A percentile compares a stretch with the other conserved stretches of the same genome.
Evolutionary conservation across 352 stramenopile genomes (phyloP).

Genomic region (Elongisporangium anandrum): DNA sequence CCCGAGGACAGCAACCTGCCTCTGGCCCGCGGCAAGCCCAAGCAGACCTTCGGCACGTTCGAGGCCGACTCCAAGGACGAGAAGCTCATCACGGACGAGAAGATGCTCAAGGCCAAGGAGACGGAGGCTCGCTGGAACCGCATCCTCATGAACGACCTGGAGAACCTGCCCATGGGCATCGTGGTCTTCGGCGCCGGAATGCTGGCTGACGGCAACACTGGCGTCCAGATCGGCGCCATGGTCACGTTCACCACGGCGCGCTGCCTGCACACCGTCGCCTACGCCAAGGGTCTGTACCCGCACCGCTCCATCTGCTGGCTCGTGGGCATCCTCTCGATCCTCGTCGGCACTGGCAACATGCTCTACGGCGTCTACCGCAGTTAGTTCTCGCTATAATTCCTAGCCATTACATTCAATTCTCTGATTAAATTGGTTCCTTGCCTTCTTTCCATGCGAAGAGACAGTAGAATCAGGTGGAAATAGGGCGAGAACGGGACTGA

Average conservation of each 20-base stretch:
- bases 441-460: background rate
- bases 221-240: constrained; percentile 30
- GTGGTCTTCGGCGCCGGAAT: constrained; percentile 38
- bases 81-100: constrained; percentile 9
- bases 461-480: background rate
- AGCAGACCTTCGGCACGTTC: background rate
- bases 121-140: constrained; percentile 29
- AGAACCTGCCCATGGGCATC: constrained; percentile 47
- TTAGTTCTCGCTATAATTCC: background rate
- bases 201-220: constrained; percentile 20
- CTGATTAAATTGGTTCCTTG: background rate
- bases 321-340: constrained; percentile 29
- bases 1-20: constrained; percentile 4
- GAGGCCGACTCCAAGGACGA: constrained; percentile 8
- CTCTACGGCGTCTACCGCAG: constrained; percentile 22
- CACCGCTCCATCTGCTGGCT: constrained; percentile 35
- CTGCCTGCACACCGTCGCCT: constrained; percentile 40
- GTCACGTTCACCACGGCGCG: constrained; percentile 36
- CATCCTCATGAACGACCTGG: constrained; percentile 59
- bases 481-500: background rate
- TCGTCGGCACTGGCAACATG: constrained; percentile 30
- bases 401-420: background rate
- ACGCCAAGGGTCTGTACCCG: constrained; percentile 42
- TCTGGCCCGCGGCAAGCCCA: constrained; percentile 2
- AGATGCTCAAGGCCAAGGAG: constrained; percentile 15